Evolutionary conservation across 352 stramenopile species (phyloP).

Genomic region (Halophytophthora polymorphica): DNA sequence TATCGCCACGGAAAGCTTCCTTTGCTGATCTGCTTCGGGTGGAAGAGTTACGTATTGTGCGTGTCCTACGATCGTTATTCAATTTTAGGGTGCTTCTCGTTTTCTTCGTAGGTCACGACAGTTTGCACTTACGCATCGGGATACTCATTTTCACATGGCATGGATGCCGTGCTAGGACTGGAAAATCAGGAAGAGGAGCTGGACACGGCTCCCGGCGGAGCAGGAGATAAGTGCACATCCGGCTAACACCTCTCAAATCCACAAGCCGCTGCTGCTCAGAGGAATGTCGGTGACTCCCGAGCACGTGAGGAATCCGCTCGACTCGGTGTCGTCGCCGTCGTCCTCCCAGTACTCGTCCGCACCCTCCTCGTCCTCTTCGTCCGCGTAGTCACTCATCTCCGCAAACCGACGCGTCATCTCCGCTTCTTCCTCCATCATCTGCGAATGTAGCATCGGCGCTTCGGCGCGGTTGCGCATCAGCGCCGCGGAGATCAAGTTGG

Average conservation of each 20-base stretch:
- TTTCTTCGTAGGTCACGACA: background rate
- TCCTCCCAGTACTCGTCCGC: constrained; percentile 13
- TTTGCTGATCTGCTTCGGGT: constrained; percentile 11
- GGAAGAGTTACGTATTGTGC: background rate
- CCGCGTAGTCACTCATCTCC: constrained; percentile 12
- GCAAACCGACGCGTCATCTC: constrained; percentile 32
- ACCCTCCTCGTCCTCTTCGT: constrained; percentile 19
- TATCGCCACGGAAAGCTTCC: constrained; percentile 7
- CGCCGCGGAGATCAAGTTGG: constrained; percentile 41
- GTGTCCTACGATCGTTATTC: background rate
- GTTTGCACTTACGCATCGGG: no score
- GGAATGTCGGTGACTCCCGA: constrained; percentile 32
- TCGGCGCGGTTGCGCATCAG: constrained; percentile 58
- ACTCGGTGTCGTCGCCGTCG: constrained; percentile 30
- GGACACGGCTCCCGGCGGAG: no score
- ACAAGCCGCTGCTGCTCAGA: constrained; percentile 42
- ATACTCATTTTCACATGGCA: no score
- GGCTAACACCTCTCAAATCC: constrained; percentile 18
- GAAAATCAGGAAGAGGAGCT: no score
- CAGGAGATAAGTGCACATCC: no score
- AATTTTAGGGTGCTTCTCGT: constrained; percentile 4
- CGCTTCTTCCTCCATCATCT: constrained; percentile 48
- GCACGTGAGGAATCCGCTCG: constrained; percentile 63
- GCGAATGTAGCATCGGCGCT: constrained; percentile 27
- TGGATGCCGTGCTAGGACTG: no score